Conservation (phyloP, 768 basidiomycete genomes). For the Sarcodon aspratus region DNA sequence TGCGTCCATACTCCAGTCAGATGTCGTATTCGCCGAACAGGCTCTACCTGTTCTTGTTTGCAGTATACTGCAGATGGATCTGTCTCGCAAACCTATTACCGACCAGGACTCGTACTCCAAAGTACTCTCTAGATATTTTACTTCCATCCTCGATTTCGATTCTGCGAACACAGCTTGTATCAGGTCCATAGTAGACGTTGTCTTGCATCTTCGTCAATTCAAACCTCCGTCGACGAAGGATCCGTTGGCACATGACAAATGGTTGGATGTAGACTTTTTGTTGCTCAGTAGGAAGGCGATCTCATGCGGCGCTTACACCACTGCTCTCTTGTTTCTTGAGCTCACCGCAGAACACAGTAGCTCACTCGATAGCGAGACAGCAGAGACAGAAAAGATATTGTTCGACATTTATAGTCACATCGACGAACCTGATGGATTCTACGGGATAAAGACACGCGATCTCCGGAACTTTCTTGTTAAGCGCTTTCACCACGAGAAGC, state of each 20-base stretch:
- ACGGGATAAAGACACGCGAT: constrained; percentile 77
- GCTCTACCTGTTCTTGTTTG: constrained; percentile 72
- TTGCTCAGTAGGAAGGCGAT: constrained; percentile 68
- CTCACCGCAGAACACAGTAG: constrained; percentile 45
- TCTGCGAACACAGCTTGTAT: constrained; percentile 30
- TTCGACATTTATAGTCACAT: constrained; percentile 93
- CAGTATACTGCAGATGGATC: constrained; percentile 34
- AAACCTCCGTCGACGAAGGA: constrained; percentile 24
- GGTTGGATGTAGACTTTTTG: constrained; percentile 71
- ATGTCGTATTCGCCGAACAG: constrained; percentile 48
- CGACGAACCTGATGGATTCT: constrained; percentile 97
- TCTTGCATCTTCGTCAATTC: constrained; percentile 75
- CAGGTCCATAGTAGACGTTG: constrained; percentile 54
- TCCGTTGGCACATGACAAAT: constrained; percentile 53
- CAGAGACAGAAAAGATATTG: constrained; percentile 52
- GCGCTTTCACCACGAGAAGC: constrained; percentile 84
- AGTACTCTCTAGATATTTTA: constrained; percentile 44
- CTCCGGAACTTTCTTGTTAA: constrained; percentile 72
- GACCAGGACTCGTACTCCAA: constrained; percentile 10
- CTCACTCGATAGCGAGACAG: constrained; percentile 16
- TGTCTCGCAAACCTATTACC: constrained; percentile 10
- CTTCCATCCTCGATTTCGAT: constrained; percentile 32
- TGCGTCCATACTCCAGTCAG: constrained; percentile 39
- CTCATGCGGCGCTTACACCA: constrained; percentile 75
- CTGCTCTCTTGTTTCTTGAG: constrained; percentile 84